Base-by-base conservation (phyloP, 495 filamentous ascomycete species). In the Talaromyces proteolyticus region DNA sequence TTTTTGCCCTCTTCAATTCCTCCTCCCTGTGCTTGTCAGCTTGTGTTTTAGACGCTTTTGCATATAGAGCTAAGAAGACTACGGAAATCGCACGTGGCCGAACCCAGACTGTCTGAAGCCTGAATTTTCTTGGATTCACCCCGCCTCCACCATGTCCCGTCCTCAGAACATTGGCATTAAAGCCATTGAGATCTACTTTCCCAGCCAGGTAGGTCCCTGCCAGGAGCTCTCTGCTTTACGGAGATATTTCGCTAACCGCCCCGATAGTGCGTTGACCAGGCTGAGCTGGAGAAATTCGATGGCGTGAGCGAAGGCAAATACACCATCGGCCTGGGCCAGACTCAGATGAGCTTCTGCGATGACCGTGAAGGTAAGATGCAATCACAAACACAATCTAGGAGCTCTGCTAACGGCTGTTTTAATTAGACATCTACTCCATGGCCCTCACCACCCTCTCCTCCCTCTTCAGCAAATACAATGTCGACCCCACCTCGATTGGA, bases 331-430 rank as follows among this genome's bases (percentile, higher is more conserved):
- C 87, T 98, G 45, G 93, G 93, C 59, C 93, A 97, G 84, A 97
- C 92, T 57, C 96, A 93, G 75, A 98, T 98, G 93, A 91, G 87
- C 80, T 98, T 98, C 78, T 97, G 94, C 67, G 93, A 98, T 77
- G 93, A 98, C 70, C 81, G 91, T 61, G 93, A 98, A 79, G 92
- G 92, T 95, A 73, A 72, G 77, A 72, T 29, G 5, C 23, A 57
- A 47, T 17, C 39, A 4, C 20, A 36, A 24, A 14, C 38, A 17
- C 11, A 16, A 17, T 2, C 14, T 6, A 18, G 14, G 12, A 16
- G 38, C 38, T 6, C 8, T 6, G 38, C 38, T 41, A 41, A 45
- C 24, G 17, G 17, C 14, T 20, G 2, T 6, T 16, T 24, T 7
- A 16, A 25, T 11, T 59, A 97, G 93, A 98, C 68, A 98, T 98